Conservation (phyloP, 2,329 filamentous ascomycete genomes). For the Ceratocystis eucalypticola region DNA sequence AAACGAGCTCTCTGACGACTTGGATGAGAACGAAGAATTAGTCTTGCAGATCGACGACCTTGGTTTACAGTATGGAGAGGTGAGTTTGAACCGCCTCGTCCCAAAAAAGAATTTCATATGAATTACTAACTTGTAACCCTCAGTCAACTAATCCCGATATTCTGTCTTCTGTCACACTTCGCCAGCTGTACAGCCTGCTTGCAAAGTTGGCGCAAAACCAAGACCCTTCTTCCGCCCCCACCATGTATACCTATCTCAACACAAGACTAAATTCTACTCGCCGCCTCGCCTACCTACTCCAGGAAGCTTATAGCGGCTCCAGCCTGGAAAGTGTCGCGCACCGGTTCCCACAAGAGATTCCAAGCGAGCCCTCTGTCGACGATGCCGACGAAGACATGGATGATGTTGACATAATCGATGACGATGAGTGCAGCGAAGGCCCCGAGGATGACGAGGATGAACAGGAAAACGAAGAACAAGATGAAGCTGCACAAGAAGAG, state of each 20-base stretch:
- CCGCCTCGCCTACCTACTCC: slow-evolving; percentile 30
- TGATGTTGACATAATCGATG: slow-evolving; percentile 16
- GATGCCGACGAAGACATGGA: slow-evolving; percentile 21
- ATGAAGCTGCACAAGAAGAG: slow-evolving; percentile 17
- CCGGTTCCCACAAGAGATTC: slow-evolving; percentile 25
- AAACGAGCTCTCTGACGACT: slow-evolving; percentile 33
- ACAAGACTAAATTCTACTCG: slow-evolving; percentile 30
- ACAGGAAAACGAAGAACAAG: slow-evolving; percentile 17
- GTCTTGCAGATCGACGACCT: slow-evolving; percentile 40
- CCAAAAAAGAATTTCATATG: too few species aligned
- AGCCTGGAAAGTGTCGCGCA: slow-evolving; percentile 32
- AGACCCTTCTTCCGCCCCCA: slow-evolving; percentile 29
- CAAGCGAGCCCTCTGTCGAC: slow-evolving; percentile 23
- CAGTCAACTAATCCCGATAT: slow-evolving; percentile 29
- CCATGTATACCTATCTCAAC: slow-evolving; percentile 32
- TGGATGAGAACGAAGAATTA: slow-evolving; percentile 35
- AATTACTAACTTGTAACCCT: not conserved
- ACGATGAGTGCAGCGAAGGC: slow-evolving; percentile 21
- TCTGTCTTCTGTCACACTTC: slow-evolving; percentile 29
- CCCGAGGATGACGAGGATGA: slow-evolving; percentile 21
- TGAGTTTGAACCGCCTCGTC: slow-evolving; percentile 23
- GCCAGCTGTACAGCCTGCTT: slow-evolving; percentile 32
- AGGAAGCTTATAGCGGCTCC: slow-evolving; percentile 31
- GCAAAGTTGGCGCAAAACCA: slow-evolving; percentile 33
- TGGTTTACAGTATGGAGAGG: slow-evolving; percentile 40